Conservation (phyloP, 345 rosid genomes). For the Abelmoschus esculentus region DNA sequence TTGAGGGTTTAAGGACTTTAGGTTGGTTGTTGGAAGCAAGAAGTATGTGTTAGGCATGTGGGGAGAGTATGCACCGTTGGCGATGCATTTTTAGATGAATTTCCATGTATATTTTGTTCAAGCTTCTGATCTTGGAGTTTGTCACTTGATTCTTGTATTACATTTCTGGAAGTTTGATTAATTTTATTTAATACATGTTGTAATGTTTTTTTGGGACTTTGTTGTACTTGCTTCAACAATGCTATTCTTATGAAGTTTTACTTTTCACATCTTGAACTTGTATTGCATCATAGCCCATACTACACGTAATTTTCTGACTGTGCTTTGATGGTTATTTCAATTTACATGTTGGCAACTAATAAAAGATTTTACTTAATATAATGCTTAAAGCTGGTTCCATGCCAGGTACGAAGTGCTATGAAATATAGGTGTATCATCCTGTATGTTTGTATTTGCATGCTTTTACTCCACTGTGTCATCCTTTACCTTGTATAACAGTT, state of each 20-base stretch:
- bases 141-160: neutral
- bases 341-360: neutral
- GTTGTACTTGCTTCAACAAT: conserved; percentile 4
- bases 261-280: neutral
- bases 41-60: neutral
- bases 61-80: neutral
- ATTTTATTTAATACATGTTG: neutral
- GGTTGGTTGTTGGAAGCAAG: conserved; percentile 1
- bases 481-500: neutral
- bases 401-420: neutral
- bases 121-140: neutral
- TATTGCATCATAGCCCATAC: neutral
- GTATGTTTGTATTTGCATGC: neutral
- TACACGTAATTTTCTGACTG: neutral
- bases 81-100: neutral
- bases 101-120: neutral
- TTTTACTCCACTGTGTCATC: neutral
- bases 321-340: neutral
- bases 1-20: neutral
- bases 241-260: neutral
- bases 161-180: neutral
- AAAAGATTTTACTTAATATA: neutral
- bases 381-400: neutral
- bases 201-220: neutral
- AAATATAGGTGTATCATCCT: neutral